These are phyloP conservation scores for Backusella tarrabulga DNA, from an alignment of 192 early-diverging fungal species.

Conservation along the genomic window DNA sequence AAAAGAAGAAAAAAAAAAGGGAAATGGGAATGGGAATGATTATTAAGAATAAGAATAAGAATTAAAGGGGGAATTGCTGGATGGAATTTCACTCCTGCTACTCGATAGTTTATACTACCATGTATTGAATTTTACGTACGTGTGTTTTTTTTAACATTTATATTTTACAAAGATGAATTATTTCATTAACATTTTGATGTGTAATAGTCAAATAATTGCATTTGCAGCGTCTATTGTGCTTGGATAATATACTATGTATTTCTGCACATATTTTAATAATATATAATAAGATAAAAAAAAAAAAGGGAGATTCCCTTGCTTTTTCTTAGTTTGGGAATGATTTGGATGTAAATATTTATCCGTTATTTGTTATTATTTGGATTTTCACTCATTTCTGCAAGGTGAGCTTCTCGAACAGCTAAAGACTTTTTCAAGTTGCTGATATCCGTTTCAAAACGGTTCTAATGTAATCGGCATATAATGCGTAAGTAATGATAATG, in stretches of 20 bases:
- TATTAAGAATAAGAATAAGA: background rate
- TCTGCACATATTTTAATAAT: too few species aligned
- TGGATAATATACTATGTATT: too few species aligned
- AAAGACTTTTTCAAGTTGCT: conserved; percentile 57
- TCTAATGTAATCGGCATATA: conserved; percentile 20
- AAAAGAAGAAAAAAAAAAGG: background rate
- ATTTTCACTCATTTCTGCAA: conserved; percentile 41
- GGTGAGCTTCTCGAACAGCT: conserved; percentile 57
- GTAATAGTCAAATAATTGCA: too few species aligned
- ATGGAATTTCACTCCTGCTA: background rate
- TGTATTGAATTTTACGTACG: too few species aligned
- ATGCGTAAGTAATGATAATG: background rate
- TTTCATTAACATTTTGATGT: too few species aligned
- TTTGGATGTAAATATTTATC: background rate
- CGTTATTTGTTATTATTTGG: background rate
- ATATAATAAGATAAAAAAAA: too few species aligned
- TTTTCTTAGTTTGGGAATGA: background rate
- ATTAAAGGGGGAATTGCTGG: background rate
- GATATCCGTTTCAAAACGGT: conserved; percentile 68
- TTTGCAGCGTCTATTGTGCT: too few species aligned
- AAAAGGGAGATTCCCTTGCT: too few species aligned
- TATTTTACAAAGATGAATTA: too few species aligned
- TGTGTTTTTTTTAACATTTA: too few species aligned
- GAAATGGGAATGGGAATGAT: background rate
- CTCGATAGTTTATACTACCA: background rate